A percentile compares a stretch with the other conserved stretches of the same genome.
phyloP scores from a whole-genome alignment of 2,329 filamentous ascomycete genomes.

The Metarhizium guizhouense region DNA sequence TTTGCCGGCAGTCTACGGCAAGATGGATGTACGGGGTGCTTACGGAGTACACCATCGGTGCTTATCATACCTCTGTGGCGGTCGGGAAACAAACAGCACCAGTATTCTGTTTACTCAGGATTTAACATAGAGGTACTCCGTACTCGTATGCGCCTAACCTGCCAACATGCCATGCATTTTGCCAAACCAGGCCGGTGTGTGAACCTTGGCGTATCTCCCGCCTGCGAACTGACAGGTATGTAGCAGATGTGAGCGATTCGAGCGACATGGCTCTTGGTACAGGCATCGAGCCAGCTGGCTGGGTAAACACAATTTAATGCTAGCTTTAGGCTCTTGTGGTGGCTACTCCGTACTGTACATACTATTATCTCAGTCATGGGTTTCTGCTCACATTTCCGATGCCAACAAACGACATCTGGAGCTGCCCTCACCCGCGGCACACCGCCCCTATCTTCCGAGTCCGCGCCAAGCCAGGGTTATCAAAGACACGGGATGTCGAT shows the following conservation, averaged over 20 bases:
- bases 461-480: conserved; percentile 1
- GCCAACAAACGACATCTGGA: background rate
- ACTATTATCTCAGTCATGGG: background rate
- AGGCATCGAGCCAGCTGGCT: conserved; percentile 1
- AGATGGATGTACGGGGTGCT: background rate
- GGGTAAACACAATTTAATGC: background rate
- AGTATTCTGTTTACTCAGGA: background rate
- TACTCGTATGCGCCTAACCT: background rate
- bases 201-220: background rate
- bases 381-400: background rate
- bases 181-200: background rate
- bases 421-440: background rate
- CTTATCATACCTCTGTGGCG: background rate
- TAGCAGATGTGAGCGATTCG: background rate
- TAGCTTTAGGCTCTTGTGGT: background rate
- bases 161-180: background rate
- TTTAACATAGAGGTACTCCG: too few species aligned
- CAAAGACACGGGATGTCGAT: conserved; percentile 1
- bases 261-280: background rate
- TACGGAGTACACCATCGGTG: background rate
- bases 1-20: background rate
- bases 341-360: background rate
- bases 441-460: background rate
- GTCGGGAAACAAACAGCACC: background rate
- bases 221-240: too few species aligned